Percentiles rank a stretch among this genome's conserved stretches.
Evolutionary conservation across 257 asterid genomes (phyloP).

Genomic region (Gentiana macrophylla): DNA sequence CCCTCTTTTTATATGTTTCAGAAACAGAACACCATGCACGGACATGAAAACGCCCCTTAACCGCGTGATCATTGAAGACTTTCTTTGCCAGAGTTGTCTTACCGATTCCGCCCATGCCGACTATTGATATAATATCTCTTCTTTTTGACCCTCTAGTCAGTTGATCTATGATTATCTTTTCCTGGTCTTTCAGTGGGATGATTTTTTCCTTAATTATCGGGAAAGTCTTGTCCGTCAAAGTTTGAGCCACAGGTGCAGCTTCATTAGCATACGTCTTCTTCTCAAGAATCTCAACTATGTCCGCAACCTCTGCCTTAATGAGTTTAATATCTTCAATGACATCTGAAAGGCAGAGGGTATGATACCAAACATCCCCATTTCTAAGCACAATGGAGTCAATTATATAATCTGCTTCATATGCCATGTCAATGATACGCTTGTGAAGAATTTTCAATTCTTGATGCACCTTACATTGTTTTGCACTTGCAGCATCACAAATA

Average conservation of each 20-base stretch:
- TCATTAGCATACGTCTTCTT: too few relatives aligned
- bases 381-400: neutral
- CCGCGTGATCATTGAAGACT: neutral
- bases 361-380: neutral
- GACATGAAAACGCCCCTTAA: neutral
- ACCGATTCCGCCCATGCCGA: conserved; percentile 7
- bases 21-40: neutral
- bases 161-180: neutral
- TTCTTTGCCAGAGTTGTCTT: conserved; percentile 5
- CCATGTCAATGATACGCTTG: neutral
- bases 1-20: neutral
- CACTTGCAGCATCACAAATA: too few relatives aligned
- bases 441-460: neutral
- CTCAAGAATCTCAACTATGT: neutral
- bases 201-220: neutral
- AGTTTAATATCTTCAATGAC: neutral
- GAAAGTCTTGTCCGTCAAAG: neutral
- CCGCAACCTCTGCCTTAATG: neutral
- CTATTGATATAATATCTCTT: neutral
- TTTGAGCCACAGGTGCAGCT: neutral
- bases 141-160: neutral
- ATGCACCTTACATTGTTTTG: too few relatives aligned
- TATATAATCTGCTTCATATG: conserved; percentile 6
- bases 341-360: neutral
- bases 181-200: conserved; percentile 7